Conservation (phyloP, 2,329 filamentous ascomycete species). For the Xylariaceae sp. region DNA sequence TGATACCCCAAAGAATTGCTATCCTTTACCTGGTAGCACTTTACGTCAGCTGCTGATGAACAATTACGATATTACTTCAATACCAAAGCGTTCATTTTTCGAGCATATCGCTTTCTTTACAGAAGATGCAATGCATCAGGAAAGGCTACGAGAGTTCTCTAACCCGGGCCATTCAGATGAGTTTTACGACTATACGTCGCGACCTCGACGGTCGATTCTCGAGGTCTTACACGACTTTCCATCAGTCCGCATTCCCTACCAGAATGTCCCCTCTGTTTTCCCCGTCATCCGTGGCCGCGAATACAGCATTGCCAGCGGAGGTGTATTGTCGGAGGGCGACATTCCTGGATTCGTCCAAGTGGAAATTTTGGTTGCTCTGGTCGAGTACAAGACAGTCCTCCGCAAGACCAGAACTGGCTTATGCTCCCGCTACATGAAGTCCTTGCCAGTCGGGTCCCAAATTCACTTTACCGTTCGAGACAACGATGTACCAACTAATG, state of each 20-base stretch:
- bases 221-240: constrained; percentile 91
- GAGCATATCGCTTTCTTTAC: constrained; percentile 73
- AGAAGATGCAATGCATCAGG: constrained; percentile 65
- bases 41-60: constrained; percentile 73
- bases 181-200: constrained; percentile 91
- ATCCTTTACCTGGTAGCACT: constrained; percentile 46
- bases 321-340: constrained; percentile 27
- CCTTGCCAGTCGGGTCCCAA: constrained; percentile 52
- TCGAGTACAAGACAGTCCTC: constrained; percentile 86
- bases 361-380: constrained; percentile 78
- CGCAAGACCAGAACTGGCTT: constrained; percentile 80
- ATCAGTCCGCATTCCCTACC: constrained; percentile 74
- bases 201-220: constrained; percentile 83
- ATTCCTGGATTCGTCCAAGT: constrained; percentile 41
- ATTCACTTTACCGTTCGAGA: constrained; percentile 58
- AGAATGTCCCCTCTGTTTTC: constrained; percentile 67
- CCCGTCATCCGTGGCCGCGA: constrained; percentile 83
- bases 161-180: constrained; percentile 79
- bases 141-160: constrained; percentile 79
- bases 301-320: constrained; percentile 86
- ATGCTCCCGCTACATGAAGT: constrained; percentile 80
- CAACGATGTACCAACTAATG: constrained; percentile 26
- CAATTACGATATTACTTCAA: constrained; percentile 83
- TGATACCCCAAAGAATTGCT: constrained; percentile 22
- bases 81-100: constrained; percentile 86